These are phyloP conservation scores for Aegle marmelos DNA, from an alignment of 345 rosid species.

Conservation along the genomic window DNA sequence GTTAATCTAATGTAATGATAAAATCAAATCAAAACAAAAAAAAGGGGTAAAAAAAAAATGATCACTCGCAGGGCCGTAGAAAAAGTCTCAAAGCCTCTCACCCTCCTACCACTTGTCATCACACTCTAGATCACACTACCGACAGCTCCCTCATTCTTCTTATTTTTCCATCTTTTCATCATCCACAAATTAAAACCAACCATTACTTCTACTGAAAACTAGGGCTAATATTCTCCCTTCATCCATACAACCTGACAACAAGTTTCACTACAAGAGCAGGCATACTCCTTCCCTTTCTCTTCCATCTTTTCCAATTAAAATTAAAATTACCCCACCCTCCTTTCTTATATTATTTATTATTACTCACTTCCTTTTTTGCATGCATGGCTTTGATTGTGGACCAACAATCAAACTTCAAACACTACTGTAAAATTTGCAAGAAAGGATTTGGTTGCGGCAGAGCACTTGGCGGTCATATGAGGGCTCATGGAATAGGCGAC, in stretches of 20 bases:
- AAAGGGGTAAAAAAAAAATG: no score
- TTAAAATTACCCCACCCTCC: not conserved
- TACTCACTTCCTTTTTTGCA: not conserved
- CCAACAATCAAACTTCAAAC: constrained; percentile 46
- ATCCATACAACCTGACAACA: constrained; percentile 47
- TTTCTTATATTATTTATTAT: not conserved
- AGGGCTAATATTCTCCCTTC: constrained; percentile 34
- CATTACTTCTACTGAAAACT: constrained; percentile 53
- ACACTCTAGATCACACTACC: constrained; percentile 15
- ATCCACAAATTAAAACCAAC: constrained; percentile 27
- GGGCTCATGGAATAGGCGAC: constrained; percentile 73
- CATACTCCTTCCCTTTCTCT: constrained; percentile 17
- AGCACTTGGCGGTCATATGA: constrained; percentile 78
- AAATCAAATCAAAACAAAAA: no score
- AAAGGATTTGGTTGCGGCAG: constrained; percentile 72
- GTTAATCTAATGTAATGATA: no score
- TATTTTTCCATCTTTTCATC: constrained; percentile 10
- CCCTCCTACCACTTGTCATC: constrained; percentile 60
- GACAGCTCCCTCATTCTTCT: constrained; percentile 7
- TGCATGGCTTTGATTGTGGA: constrained; percentile 61
- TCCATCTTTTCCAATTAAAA: constrained; percentile 6
- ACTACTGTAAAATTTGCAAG: constrained; percentile 70
- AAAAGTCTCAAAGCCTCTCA: constrained; percentile 43
- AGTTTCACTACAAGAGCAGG: constrained; percentile 49
- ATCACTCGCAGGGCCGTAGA: constrained; percentile 30